Conservation (phyloP, 176 grass and related monocot genomes). For the Raddia distichophylla region DNA sequence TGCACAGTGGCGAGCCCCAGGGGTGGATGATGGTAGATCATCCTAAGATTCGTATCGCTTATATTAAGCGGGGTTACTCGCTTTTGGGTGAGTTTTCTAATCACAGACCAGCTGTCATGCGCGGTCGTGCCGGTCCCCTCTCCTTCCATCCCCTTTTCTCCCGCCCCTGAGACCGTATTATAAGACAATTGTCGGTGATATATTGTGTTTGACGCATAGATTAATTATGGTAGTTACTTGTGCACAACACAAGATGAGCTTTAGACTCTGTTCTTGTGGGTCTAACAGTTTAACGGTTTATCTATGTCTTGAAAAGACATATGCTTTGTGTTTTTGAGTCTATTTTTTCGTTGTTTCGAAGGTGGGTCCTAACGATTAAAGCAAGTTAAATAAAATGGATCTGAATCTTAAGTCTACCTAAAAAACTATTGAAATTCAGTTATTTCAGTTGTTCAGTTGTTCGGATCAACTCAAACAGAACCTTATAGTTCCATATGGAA, state of each 20-base stretch:
- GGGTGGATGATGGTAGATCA: slow-evolving; percentile 64
- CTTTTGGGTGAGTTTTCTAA: slow-evolving; percentile 44
- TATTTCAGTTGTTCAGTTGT: too few species aligned
- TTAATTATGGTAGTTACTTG: slow-evolving; percentile 7
- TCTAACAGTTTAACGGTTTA: too few species aligned
- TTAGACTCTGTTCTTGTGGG: too few species aligned
- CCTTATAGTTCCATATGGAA: too few species aligned
- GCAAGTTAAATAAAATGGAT: too few species aligned
- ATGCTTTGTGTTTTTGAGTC: too few species aligned
- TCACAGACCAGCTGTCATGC: slow-evolving; percentile 36
- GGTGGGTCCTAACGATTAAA: too few species aligned
- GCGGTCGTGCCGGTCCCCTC: not conserved
- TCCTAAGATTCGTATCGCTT: slow-evolving; percentile 95
- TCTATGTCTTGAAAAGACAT: too few species aligned
- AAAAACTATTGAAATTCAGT: too few species aligned
- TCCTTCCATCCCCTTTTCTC: slow-evolving; percentile 5
- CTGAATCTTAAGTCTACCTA: too few species aligned
- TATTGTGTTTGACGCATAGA: not conserved
- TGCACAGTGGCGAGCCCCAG: slow-evolving; percentile 49
- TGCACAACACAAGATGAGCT: not conserved
- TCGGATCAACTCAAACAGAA: too few species aligned
- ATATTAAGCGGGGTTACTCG: slow-evolving; percentile 46
- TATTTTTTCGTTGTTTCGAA: too few species aligned
- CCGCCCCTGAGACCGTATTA: slow-evolving; percentile 40
- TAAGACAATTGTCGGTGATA: slow-evolving; percentile 41